A percentile compares a stretch with the other conserved stretches of the same genome.
These are phyloP conservation scores for Podila epigama DNA, from an alignment of 192 early-diverging fungal genomes.

Conservation along the genomic window DNA sequence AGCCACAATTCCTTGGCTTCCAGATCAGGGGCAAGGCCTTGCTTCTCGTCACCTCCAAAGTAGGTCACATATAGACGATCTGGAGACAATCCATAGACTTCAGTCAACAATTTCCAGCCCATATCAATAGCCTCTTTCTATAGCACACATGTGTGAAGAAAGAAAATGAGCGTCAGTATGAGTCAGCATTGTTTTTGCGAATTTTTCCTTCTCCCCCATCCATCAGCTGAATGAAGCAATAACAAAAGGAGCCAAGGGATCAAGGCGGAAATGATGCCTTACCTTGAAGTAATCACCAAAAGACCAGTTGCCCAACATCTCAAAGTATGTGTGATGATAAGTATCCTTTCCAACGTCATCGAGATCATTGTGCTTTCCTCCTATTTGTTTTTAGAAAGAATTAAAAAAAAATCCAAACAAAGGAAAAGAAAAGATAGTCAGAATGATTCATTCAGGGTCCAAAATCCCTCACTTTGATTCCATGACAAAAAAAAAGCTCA, in stretches of 20 bases:
- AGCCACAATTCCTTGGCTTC: conserved; percentile 95
- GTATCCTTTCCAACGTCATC: conserved; percentile 98
- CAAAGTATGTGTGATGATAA: conserved; percentile 99
- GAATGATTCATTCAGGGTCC: too few relatives aligned
- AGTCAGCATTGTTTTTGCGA: too few relatives aligned
- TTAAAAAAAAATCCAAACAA: background rate
- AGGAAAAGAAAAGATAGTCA: background rate
- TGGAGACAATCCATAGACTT: conserved; percentile 80
- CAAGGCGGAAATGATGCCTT: background rate
- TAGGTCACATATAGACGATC: conserved; percentile 97
- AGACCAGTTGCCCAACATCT: conserved; percentile 99
- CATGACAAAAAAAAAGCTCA: background rate
- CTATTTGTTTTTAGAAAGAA: too few relatives aligned
- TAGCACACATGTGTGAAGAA: too few relatives aligned
- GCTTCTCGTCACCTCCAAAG: conserved; percentile 88
- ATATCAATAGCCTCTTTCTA: conserved; percentile 87
- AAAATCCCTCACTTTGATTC: background rate
- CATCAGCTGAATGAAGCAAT: too few relatives aligned
- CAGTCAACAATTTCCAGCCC: conserved; percentile 93
- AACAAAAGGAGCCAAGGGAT: background rate
- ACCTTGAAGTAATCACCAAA: conserved; percentile 99
- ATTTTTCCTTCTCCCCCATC: too few relatives aligned
- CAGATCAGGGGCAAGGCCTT: conserved; percentile 83
- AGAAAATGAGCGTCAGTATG: background rate
- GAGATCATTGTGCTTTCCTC: conserved; percentile 99